phyloP scores from a whole-genome alignment of 768 basidiomycete genomes.

The Tulasnella sp. region DNA sequence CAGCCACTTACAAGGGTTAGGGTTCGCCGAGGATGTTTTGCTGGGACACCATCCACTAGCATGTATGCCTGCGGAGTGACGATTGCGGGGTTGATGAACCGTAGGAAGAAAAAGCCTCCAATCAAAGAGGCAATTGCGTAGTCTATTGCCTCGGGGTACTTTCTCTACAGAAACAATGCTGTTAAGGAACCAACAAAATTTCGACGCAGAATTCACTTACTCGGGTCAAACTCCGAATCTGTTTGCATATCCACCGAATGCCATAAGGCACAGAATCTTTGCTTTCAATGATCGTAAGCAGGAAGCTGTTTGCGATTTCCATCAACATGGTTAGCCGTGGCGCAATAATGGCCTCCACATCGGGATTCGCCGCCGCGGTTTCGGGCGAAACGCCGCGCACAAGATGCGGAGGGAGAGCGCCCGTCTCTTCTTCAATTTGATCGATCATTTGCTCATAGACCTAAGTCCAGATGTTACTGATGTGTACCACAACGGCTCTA shows the following conservation, averaged over 20 bases:
- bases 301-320: slow-evolving; percentile 98
- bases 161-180: slow-evolving; percentile 48
- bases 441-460: slow-evolving; percentile 99
- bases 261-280: slow-evolving; percentile 99
- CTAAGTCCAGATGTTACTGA: slow-evolving; percentile 33
- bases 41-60: slow-evolving; percentile 95
- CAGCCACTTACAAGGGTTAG: slow-evolving; percentile 59
- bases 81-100: slow-evolving; percentile 98
- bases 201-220: slow-evolving; percentile 38
- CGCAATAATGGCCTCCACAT: slow-evolving; percentile 96
- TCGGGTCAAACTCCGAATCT: slow-evolving; percentile 91
- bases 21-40: slow-evolving; percentile 94
- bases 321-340: slow-evolving; percentile 97
- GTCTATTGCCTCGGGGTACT: slow-evolving; percentile 98
- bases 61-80: slow-evolving; percentile 99
- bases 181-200: not conserved
- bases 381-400: slow-evolving; percentile 92
- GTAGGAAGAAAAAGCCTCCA: slow-evolving; percentile 98
- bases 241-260: slow-evolving; percentile 99
- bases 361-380: slow-evolving; percentile 83
- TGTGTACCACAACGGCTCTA: no score
- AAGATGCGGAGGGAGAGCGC: slow-evolving; percentile 78
- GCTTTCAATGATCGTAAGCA: slow-evolving; percentile 95
- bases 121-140: slow-evolving; percentile 98
- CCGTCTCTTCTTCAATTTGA: slow-evolving; percentile 97